phyloP scores from a whole-genome alignment of 257 asterid genomes.

The Solanum dulcamara region DNA sequence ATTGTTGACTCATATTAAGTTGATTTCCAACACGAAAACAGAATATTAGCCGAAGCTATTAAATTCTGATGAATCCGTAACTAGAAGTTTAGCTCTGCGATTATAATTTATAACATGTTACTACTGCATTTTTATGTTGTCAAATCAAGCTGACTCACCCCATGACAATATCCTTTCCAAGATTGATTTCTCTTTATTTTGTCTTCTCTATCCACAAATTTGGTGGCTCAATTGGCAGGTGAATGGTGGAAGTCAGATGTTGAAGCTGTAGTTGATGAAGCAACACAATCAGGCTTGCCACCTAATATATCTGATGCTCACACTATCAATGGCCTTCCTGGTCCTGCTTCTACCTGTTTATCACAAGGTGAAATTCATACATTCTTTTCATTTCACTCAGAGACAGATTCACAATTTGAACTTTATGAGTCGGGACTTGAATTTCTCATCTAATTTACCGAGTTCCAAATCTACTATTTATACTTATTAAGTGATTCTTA shows the following conservation, averaged over 20 bases:
- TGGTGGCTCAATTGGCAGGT: slow-evolving; percentile 20
- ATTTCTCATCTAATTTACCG: background rate
- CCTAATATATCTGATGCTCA: slow-evolving; percentile 75
- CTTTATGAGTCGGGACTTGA: background rate
- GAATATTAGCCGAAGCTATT: no score
- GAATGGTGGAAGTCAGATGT: slow-evolving; percentile 93
- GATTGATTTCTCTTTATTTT: background rate
- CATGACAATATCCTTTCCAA: background rate
- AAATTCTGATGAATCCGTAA: background rate
- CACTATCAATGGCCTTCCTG: slow-evolving; percentile 53
- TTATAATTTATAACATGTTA: background rate
- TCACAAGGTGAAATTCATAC: slow-evolving; percentile 5
- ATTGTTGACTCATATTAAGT: no score
- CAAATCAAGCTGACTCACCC: background rate
- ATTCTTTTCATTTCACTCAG: background rate
- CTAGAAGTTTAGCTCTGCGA: background rate
- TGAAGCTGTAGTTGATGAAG: slow-evolving; percentile 44
- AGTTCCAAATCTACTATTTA: background rate
- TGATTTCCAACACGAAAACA: no score
- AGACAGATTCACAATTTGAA: background rate
- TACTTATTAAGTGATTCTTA: background rate
- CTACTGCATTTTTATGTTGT: background rate
- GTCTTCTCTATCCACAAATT: background rate
- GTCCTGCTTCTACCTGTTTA: slow-evolving; percentile 26
- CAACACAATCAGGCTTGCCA: slow-evolving; percentile 39